phyloP scores from a whole-genome alignment of 805 yeast genomes.

The Wickerhamomyces tratensis region DNA sequence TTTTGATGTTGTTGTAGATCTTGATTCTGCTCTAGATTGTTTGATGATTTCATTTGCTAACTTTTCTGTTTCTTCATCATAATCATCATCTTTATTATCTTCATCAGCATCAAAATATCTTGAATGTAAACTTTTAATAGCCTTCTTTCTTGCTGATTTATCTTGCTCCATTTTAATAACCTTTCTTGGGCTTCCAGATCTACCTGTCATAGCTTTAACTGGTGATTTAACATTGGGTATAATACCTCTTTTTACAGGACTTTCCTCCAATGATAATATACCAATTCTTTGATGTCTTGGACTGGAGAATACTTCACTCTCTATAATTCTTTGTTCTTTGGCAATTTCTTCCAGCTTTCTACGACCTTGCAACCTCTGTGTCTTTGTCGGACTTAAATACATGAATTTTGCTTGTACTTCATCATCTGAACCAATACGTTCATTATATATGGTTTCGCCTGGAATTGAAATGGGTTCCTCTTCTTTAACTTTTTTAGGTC shows the following conservation, averaged over 20 bases:
- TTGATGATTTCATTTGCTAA: constrained; percentile 38
- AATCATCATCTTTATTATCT: constrained; percentile 19
- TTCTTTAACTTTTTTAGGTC: not conserved
- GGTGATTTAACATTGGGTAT: constrained; percentile 12
- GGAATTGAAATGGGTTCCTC: not conserved
- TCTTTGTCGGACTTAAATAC: not conserved
- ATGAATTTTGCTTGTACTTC: not conserved
- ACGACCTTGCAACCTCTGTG: not conserved
- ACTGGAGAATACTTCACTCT: constrained; percentile 17
- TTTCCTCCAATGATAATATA: constrained; percentile 7
- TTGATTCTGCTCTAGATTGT: constrained; percentile 23
- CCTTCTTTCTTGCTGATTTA: constrained; percentile 38
- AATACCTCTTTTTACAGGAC: constrained; percentile 27
- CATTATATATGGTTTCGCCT: not conserved
- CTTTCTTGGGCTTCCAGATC: constrained; percentile 35
- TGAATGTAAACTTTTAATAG: constrained; percentile 22
- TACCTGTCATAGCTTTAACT: constrained; percentile 29
- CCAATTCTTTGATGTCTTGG: constrained; percentile 20
- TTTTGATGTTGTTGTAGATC: constrained; percentile 1
- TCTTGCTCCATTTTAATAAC: constrained; percentile 20
- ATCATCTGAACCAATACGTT: constrained; percentile 1
- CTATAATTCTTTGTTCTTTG: constrained; percentile 3
- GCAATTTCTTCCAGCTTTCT: not conserved
- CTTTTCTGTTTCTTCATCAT: constrained; percentile 24
- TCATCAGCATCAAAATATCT: constrained; percentile 18